These are phyloP conservation scores for Solanum microdontum DNA, from an alignment of 257 asterid genomes.

Conservation along the genomic window DNA sequence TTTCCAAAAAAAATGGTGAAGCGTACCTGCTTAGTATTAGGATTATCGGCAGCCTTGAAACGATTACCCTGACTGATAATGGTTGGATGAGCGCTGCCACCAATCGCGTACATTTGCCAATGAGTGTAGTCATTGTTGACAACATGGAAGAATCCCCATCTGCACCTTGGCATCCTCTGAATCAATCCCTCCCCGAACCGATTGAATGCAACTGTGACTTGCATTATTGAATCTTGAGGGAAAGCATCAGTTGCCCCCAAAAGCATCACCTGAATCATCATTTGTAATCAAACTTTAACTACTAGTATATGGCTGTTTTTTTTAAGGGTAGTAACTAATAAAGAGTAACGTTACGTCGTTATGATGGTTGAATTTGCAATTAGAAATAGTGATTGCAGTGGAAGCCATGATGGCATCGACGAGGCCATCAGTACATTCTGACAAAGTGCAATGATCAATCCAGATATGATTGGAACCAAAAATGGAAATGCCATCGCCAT, in stretches of 20 bases:
- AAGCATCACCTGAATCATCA: slow-evolving; percentile 16
- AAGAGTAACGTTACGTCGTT: not conserved
- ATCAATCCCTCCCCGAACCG: slow-evolving; percentile 43
- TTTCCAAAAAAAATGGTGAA: not conserved
- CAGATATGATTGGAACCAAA: not conserved
- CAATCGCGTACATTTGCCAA: slow-evolving; percentile 56
- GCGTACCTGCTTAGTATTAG: slow-evolving; percentile 33
- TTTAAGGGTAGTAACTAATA: not conserved
- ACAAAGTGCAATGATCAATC: slow-evolving; percentile 1
- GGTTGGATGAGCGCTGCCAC: slow-evolving; percentile 50
- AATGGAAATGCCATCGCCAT: slow-evolving; percentile 25
- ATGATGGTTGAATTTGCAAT: slow-evolving; percentile 6
- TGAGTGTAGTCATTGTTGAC: slow-evolving; percentile 47
- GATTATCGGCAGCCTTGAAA: slow-evolving; percentile 34
- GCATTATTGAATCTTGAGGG: slow-evolving; percentile 34
- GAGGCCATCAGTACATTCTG: not conserved
- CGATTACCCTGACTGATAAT: slow-evolving; percentile 61
- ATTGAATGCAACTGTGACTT: slow-evolving; percentile 48
- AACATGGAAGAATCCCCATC: slow-evolving; percentile 53
- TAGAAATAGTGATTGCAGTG: slow-evolving; percentile 3
- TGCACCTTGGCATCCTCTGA: slow-evolving; percentile 56
- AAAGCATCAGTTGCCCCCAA: slow-evolving; percentile 36
- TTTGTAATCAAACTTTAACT: not conserved
- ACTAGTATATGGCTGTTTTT: not conserved
- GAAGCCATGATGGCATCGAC: slow-evolving; percentile 2